Base-by-base conservation (phyloP, 1,284 basidiomycete species). In the Lignosus rhinocerotis region DNA sequence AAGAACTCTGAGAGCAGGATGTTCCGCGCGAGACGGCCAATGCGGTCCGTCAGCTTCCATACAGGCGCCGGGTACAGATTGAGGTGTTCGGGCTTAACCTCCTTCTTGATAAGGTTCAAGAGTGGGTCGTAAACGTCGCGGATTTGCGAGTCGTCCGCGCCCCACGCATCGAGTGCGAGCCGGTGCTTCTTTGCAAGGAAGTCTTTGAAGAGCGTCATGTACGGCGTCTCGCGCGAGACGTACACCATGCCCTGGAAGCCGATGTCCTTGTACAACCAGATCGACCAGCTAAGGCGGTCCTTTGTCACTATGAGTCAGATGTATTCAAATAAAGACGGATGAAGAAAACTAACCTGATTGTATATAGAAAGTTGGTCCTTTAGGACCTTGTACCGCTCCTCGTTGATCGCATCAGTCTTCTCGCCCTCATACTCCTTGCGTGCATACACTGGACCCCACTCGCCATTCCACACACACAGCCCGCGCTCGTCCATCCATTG, bases 391-490 rank as follows among this genome's bases (percentile, higher is more conserved):
- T 87, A 88, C 41, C 90, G 77, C n/a, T 70, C 67, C 62, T 83
- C 78, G 70, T 93, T 93, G 71, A 88, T 89, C 56, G 72, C 71
- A 31, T 91, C 83, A 19, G 80, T 85, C 49, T 71, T 68, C 3
- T 77, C 78, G 2, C 84, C 85, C 21, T 88, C 86, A 63, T 85
- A 87, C 63, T 80, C 72, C 55, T 53, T 63, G 38, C 85, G 72
- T 3, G 84, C 86, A 62, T 87, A 87, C 12, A 88, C 86, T 0
- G 86, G 84, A 1, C 86, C 86, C 80, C 87, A 91, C 72, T 90
- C 88, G 62, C 89, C 85, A 66, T 90, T 90, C 88, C 88, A 90
- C 14, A 88, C 87, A 53, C 86, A 88, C 21, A 88, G 73, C 0
- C 81, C 83, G 17, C 76, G 74, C 63, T 79, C 71, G 64, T 88